Conservation (phyloP, 495 filamentous ascomycete genomes). For the Evansstolkia leycettana region DNA sequence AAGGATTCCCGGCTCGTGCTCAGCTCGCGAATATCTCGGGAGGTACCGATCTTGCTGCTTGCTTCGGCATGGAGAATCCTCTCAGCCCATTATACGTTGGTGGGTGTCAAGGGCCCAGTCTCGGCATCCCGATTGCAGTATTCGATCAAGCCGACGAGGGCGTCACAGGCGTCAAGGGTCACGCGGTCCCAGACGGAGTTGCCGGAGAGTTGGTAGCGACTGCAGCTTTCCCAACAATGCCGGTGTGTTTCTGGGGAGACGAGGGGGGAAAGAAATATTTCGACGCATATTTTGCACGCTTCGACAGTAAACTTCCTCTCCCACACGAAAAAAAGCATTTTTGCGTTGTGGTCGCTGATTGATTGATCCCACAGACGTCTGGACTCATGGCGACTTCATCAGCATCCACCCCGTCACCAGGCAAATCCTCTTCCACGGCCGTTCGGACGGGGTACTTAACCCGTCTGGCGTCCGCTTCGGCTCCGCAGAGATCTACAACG, state of each 20-base stretch:
- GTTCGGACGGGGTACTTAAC: conserved; percentile 69
- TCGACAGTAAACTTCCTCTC: conserved; percentile 40
- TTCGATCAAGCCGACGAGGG: conserved; percentile 49
- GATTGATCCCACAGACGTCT: conserved; percentile 36
- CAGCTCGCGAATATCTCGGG: conserved; percentile 66
- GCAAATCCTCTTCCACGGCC: conserved; percentile 55
- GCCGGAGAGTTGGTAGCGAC: conserved; percentile 65
- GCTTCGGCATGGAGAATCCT: conserved; percentile 56
- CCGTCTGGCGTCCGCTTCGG: conserved; percentile 70
- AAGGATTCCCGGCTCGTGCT: conserved; percentile 50
- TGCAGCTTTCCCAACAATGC: conserved; percentile 59
- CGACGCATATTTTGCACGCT: conserved; percentile 60
- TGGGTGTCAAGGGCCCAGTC: conserved; percentile 49
- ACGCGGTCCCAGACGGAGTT: conserved; percentile 42
- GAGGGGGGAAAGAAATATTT: conserved; percentile 44
- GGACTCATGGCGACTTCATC: conserved; percentile 75
- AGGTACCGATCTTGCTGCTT: conserved; percentile 66
- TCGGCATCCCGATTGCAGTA: conserved; percentile 54
- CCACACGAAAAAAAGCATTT: too few relatives aligned
- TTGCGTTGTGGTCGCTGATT: too few relatives aligned
- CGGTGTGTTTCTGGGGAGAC: conserved; percentile 60
- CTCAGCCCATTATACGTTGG: conserved; percentile 61
- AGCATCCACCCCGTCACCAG: conserved; percentile 54
- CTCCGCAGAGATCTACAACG: conserved; percentile 63
- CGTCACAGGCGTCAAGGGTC: conserved; percentile 38